Conservation (phyloP, 257 asterid species). For the Fraxinus excelsior region DNA sequence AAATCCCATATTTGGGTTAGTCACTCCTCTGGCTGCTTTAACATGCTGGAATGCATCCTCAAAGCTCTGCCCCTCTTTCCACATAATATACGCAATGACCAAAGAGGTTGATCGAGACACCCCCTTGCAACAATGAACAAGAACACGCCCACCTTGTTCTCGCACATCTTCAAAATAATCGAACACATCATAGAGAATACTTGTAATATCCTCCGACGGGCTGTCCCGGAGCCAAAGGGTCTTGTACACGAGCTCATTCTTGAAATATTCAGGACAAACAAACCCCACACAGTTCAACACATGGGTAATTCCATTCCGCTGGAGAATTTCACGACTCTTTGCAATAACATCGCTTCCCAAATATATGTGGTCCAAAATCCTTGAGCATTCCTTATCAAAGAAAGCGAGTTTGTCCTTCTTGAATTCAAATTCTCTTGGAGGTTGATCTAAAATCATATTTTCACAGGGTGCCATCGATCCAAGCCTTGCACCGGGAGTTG, state of each 20-base stretch:
- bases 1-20: constrained; percentile 91
- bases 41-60: constrained; percentile 89
- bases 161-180: constrained; percentile 92
- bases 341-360: constrained; percentile 86
- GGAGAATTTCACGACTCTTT: constrained; percentile 70
- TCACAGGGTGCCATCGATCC: constrained; percentile 55
- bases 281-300: constrained; percentile 94
- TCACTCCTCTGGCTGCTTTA: constrained; percentile 81
- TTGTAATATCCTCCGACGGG: constrained; percentile 90
- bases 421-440: constrained; percentile 59
- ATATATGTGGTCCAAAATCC: constrained; percentile 70
- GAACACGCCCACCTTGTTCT: constrained; percentile 81
- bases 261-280: constrained; percentile 81
- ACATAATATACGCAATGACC: constrained; percentile 96
- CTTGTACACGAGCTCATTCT: constrained; percentile 74
- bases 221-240: constrained; percentile 95
- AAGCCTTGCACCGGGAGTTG: constrained; percentile 71
- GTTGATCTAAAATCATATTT: constrained; percentile 37
- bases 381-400: constrained; percentile 89
- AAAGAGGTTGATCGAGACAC: constrained; percentile 91
- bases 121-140: constrained; percentile 93
- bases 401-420: constrained; percentile 76
- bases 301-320: constrained; percentile 74
- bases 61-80: constrained; percentile 78
- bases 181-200: constrained; percentile 84